Evolutionary conservation across 805 yeast genomes (phyloP).

Genomic region (Cyberlindnera saturnus): DNA sequence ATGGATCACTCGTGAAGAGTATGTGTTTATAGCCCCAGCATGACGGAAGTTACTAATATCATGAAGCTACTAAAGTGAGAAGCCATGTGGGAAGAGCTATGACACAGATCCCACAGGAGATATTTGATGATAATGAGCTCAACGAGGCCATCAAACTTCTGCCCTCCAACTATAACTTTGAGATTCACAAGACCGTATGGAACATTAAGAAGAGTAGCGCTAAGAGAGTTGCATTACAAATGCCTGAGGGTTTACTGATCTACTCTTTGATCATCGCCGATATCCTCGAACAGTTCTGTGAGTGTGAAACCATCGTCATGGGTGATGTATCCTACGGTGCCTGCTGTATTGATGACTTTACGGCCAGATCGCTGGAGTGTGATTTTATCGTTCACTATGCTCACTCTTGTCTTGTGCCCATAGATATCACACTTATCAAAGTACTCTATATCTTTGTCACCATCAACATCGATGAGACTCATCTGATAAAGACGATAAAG

Average conservation of each 20-base stretch:
- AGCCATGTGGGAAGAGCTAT: conserved; percentile 50
- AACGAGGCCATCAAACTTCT: conserved; percentile 75
- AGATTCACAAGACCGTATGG: conserved; percentile 94
- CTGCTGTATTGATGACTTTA: conserved; percentile 94
- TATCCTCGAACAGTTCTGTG: conserved; percentile 86
- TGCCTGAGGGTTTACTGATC: conserved; percentile 94
- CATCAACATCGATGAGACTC: conserved; percentile 78
- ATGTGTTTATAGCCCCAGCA: not conserved
- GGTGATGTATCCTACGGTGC: conserved; percentile 99
- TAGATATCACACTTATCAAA: conserved; percentile 84
- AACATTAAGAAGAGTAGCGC: conserved; percentile 72
- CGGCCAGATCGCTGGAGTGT: conserved; percentile 89
- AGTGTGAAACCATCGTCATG: conserved; percentile 86
- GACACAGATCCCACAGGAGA: conserved; percentile 86
- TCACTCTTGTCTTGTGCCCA: conserved; percentile 93
- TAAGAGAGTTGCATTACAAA: conserved; percentile 83
- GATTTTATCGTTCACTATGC: conserved; percentile 96
- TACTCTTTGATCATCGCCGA: conserved; percentile 88
- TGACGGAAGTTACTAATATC: not conserved
- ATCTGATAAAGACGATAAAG: conserved; percentile 69
- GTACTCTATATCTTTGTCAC: conserved; percentile 95
- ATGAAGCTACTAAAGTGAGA: conserved; percentile 21
- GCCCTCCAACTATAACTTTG: conserved; percentile 92
- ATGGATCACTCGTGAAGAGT: conserved; percentile 17
- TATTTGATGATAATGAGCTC: conserved; percentile 71